Evolutionary conservation across 441 rosid genomes (phyloP).

Genomic region (Gossypium trilobum): DNA sequence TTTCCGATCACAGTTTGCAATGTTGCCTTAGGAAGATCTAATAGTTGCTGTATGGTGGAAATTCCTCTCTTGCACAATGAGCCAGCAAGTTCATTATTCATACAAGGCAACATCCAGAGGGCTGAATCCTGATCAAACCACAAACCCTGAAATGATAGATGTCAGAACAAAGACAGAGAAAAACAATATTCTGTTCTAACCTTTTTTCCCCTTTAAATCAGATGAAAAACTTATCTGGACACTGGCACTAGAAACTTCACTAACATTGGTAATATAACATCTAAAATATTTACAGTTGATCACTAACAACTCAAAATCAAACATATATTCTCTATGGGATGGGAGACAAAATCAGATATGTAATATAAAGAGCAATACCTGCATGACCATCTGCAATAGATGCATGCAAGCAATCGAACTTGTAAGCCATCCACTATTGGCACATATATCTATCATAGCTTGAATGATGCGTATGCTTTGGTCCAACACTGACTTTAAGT

Average conservation of each 20-base stretch:
- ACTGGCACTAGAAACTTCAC: background rate
- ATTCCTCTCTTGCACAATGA: constrained; percentile 46
- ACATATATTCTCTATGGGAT: background rate
- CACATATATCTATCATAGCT: constrained; percentile 97
- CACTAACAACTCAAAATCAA: background rate
- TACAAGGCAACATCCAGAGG: constrained; percentile 86
- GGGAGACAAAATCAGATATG: background rate
- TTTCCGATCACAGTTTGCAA: constrained; percentile 56
- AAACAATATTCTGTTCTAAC: background rate
- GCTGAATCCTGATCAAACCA: constrained; percentile 78
- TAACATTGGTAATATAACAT: background rate
- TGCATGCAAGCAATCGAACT: constrained; percentile 94
- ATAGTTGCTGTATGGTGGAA: constrained; percentile 54
- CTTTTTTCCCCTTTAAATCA: background rate
- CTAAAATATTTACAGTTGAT: background rate
- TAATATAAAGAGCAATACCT: constrained; percentile 40
- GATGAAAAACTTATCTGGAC: background rate
- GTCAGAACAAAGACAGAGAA: background rate
- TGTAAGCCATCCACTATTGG: constrained; percentile 96
- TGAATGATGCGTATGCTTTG: constrained; percentile 97
- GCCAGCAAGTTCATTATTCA: constrained; percentile 55
- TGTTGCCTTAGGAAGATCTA: constrained; percentile 53
- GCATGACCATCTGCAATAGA: constrained; percentile 97
- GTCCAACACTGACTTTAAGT: constrained; percentile 92
- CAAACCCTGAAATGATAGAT: constrained; percentile 49